Base-by-base conservation (phyloP, 139 green algal genomes). In the Coccomyxa sp. region DNA sequence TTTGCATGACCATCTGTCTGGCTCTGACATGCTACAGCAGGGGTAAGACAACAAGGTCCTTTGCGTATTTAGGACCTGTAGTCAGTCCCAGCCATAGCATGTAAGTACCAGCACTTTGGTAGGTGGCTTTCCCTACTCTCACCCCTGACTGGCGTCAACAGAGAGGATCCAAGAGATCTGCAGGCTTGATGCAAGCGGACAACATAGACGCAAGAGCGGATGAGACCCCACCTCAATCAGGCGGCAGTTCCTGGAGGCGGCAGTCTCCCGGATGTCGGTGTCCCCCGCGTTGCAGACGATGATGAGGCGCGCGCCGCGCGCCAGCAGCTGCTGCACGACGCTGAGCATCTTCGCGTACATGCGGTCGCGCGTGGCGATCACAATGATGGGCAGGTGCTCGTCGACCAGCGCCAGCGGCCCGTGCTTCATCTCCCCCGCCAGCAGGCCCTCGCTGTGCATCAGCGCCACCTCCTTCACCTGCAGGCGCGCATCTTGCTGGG, bases 381-480 rank as follows among this genome's bases (percentile, higher is more conserved):
- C 93, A 6, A 99, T 87, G 76, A 98, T 93, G 58, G 96, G 95
- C 86, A 99, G 84, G 39, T 87, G 89, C 82, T 97, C 91, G 77
- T 99, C 96, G 39, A 99, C 93, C 16, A 99, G 88, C 31, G 96
- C 96, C 68, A 99, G 89, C 2, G 96, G 95, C 0, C 96, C 95
- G 84, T 99, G 96, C 91, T 99, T 99, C 91, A 99, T 97, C 88
- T 99, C 96, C 0, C 96, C 96, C n/a, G 96, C 94, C 68, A 98
- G 87, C 79, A 99, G 98, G 80, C 95, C 96, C 82, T 99, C 95
- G 40, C 86, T 94, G 90, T 99, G 95, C 82, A 97, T 95, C 39
- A 97, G 84, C 7, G 92, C 89, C 33, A 98, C 91, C 86, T 98
- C 94, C 84, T 98, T 97, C 38, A 90, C 81, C 88, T 92, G 86